These are phyloP conservation scores for Rhodotorula sp. DNA, from an alignment of 1,284 basidiomycete genomes.

Conservation along the genomic window DNA sequence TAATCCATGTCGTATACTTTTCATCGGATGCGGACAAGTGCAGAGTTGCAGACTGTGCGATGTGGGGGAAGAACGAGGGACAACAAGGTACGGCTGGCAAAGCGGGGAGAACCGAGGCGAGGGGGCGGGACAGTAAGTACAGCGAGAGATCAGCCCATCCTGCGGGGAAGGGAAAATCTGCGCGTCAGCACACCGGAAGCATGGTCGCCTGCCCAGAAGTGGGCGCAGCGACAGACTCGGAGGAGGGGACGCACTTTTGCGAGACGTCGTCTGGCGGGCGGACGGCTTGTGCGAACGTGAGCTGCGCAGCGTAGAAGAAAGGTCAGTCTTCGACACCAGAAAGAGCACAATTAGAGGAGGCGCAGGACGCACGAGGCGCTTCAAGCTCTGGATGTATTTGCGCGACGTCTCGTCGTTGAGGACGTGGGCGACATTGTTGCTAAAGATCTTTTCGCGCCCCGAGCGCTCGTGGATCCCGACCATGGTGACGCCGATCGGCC, in stretches of 20 bases:
- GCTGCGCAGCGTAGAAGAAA: constrained; percentile 51
- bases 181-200: too few relatives aligned
- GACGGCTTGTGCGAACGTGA: constrained; percentile 93
- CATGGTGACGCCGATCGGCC: constrained; percentile 99
- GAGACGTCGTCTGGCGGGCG: constrained; percentile 87
- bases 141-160: too few relatives aligned
- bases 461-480: constrained; percentile 61
- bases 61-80: too few relatives aligned
- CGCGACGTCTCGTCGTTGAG: constrained; percentile 97
- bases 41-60: too few relatives aligned
- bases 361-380: constrained; percentile 63
- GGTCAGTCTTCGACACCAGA: constrained; percentile 52
- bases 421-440: constrained; percentile 95
- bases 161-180: too few relatives aligned
- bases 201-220: not conserved
- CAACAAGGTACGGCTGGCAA: too few relatives aligned
- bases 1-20: too few relatives aligned
- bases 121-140: too few relatives aligned
- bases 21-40: too few relatives aligned
- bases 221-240: not conserved
- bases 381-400: constrained; percentile 98
- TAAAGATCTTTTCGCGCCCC: constrained; percentile 93
- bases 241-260: constrained; percentile 53
- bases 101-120: too few relatives aligned
- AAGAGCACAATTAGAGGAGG: not conserved